Conservation (phyloP, 2,329 filamentous ascomycete genomes). For the Penicillium brevicompactum region DNA sequence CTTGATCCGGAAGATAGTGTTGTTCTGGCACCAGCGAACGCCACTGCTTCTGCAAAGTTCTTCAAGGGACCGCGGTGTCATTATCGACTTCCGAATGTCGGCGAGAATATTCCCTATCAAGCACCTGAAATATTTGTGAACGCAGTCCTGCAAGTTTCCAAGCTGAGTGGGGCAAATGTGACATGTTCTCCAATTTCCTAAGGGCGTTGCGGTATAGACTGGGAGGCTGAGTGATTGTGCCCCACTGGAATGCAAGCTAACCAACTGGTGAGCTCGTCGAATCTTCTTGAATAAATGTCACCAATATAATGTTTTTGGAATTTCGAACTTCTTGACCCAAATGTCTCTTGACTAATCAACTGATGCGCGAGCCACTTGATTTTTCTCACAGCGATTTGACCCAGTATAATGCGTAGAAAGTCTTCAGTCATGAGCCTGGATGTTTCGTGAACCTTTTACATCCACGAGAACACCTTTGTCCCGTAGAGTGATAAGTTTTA, state of each 20-base stretch:
- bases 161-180: background rate
- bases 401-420: too few species aligned
- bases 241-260: background rate
- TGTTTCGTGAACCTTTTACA: too few species aligned
- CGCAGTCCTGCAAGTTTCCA: constrained; percentile 9
- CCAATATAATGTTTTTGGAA: background rate
- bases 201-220: background rate
- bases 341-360: too few species aligned
- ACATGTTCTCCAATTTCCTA: background rate
- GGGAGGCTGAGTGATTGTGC: background rate
- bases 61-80: constrained; percentile 13
- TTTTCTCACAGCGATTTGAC: too few species aligned
- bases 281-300: background rate
- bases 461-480: too few species aligned
- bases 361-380: too few species aligned
- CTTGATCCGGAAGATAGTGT: constrained; percentile 14
- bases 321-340: too few species aligned
- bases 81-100: constrained; percentile 7
- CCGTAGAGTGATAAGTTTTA: too few species aligned
- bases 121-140: constrained; percentile 12
- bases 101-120: constrained; percentile 14
- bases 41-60: constrained; percentile 7
- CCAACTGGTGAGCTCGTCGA: background rate
- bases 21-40: constrained; percentile 13
- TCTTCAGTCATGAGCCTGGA: too few species aligned